A percentile compares a stretch with the other conserved stretches of the same genome.
These are phyloP conservation scores for Citrus inodora DNA, from an alignment of 345 rosid genomes.

Conservation along the genomic window DNA sequence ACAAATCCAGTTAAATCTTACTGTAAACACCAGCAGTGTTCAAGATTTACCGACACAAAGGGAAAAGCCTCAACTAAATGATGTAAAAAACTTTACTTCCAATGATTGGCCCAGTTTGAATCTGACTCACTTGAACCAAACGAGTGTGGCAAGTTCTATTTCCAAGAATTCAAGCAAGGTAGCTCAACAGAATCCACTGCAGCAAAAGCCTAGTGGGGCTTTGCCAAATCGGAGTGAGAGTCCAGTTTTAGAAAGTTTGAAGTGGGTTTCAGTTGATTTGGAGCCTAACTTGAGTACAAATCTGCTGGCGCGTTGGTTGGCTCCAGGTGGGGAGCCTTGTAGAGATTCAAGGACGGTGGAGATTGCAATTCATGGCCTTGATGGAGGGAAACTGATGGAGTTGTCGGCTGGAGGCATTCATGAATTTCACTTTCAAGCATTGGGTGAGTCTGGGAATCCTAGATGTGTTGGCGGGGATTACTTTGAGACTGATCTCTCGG, in stretches of 20 bases:
- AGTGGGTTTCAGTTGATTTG: constrained; percentile 53
- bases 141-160: not conserved
- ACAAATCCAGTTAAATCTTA: not conserved
- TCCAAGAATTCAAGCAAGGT: not conserved
- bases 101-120: not conserved
- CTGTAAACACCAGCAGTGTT: not conserved
- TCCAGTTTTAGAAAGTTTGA: not conserved
- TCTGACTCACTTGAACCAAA: not conserved
- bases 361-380: constrained; percentile 53
- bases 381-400: constrained; percentile 45
- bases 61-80: not conserved
- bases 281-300: constrained; percentile 47
- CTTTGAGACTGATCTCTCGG: constrained; percentile 85
- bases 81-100: not conserved
- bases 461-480: constrained; percentile 86
- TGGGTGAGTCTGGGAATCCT: constrained; percentile 47
- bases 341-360: constrained; percentile 52
- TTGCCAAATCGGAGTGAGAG: not conserved
- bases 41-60: constrained; percentile 13
- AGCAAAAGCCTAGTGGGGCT: not conserved
- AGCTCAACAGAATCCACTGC: not conserved
- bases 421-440: constrained; percentile 57
- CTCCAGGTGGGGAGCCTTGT: constrained; percentile 70
- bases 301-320: constrained; percentile 57
- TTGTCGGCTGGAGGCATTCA: constrained; percentile 63